Base-by-base conservation (phyloP, 2,329 filamentous ascomycete genomes). In the Paecilomyces dactylethromorphus region DNA sequence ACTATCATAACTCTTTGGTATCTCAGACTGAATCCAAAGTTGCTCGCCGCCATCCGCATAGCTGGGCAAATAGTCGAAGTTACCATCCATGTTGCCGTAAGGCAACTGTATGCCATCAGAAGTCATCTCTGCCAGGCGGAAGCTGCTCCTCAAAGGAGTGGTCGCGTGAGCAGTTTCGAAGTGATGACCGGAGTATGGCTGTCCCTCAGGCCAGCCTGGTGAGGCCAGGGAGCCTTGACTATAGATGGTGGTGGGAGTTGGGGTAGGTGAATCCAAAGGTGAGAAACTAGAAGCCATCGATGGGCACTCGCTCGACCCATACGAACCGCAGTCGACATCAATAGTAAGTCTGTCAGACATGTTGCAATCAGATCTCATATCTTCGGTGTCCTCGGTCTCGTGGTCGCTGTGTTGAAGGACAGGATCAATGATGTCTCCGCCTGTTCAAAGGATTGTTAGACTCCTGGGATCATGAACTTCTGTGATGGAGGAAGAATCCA, bases 281-380 rank as follows among this genome's bases (percentile, higher is more conserved):
- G 73, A 76, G 61, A 74, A 76, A 58, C 71, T 74, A 13, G 72
- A 73, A 51, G 66, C 69, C 71, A 74, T 75, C 18, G 72, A 75
- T 5, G 73, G 73, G 59, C 73, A 76, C 57, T 74, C 73, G 65
- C 69, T 75, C 22, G 73, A 70, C 56, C 73, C 71, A 62, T 75
- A 59, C 35, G 72, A 73, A 33, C 67, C 70, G 60, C 72, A 74
- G 53, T 75, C 73, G 56, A 76, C 65, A 60, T 75, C 72, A 54
- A 76, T 69, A 49, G 71, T 72, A 21, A 76, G 65, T 57, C 71
- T 68, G 64, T 74, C 72, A 29, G 71, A 69, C 58, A 74, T 71
- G 52, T 69, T 72, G 60, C 67, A 66, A 60, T 75, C 72, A 49
- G 71, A 60, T 70, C 71, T 71, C 72, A 76, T 75, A 1, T 75